Evolutionary conservation across 164 flowering plant species (phyloP), one percentile per base, ranked within the genome.

Genomic region (Piper betle): DNA sequence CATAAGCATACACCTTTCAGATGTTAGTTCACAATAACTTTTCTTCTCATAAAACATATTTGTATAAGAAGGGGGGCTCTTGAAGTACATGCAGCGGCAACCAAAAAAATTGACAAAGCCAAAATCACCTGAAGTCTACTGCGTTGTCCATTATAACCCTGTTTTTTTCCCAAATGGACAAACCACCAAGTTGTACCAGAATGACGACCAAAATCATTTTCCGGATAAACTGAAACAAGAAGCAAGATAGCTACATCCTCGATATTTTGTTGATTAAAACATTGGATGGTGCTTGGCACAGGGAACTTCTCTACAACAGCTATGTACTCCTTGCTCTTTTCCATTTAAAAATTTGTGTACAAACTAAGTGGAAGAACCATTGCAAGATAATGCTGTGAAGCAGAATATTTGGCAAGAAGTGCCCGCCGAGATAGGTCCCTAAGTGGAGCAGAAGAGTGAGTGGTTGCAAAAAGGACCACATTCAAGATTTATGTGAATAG

Each of bases 401-500:
- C 65, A 66, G 83, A 81, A 71, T 84, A 87, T 64, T 72, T 86
- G 67, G 96, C 81, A 25, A 89, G 37, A 40, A 83, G 59, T 41
- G 67, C 54, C 17, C 85, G 80, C 65, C 72, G 80, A 43, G 75
- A 69, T 57, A 92, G 71, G 67, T 92, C 88, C 98, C 98, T 92
- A 80, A 58, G 8, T 37, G 41, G n/a, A 58, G 19, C 11, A 39
- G 3, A 37, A 33, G 2, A 42, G 11, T 42, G 11, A 11, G 46
- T 6, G 46, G 46, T 42, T 42, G 11, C 11, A 42, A 42, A 42
- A 42, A 42, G 11, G 46, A 42, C 11, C 11, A 42, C 11, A 42
- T 1, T 42, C 46, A 42, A 0, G 1, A 2, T 42, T 42, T 42
- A 42, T 6, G 11, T 1, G 11, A 42, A 42, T 6, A 42, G 46